Base-by-base conservation (phyloP, 83 land plant genomes). In the Larix sibirica region DNA sequence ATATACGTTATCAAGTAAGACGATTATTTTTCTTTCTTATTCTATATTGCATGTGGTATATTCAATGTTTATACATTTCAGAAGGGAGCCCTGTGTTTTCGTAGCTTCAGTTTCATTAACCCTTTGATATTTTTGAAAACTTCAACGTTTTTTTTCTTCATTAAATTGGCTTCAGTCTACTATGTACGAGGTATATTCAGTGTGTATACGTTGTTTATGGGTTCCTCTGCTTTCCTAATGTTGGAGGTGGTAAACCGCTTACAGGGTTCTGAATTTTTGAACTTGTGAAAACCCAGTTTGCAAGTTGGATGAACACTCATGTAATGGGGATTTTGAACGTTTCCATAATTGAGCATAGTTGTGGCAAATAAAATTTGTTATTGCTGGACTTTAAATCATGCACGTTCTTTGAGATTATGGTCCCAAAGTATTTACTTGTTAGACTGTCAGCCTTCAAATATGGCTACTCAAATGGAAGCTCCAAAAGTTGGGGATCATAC, bases 1-100 rank as follows among this genome's bases (percentile, higher is more conserved):
- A 4, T 74, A 44, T 44, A 74, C 77, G 5, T 74, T 44, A 28
- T 74, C 58, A 74, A 74, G 77, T 74, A 74, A 21, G 77, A 42
- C 2, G 2, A 20, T n/a, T 42, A n/a, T 3, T 8, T n/a, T 70
- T 70, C 47, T 36, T 70, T 70, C 36, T 33, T 33, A 33, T 20
- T 38, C 42, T 70, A 38, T 17, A 2, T 4, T 38, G 44, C 47
- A 70, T 38, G 75, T 10, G 9, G 9, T 38, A 38, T 38, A 70
- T 21, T 38, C 12, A 38, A 70, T 70, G 47, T 36, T 6, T 38
- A 70, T 70, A 18, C 58, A 54, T 54, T 70, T 70, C 23, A n/a
- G 0, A 38, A 16, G 74, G 47, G 8, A 18, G 47, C 36, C 47
- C 38, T 70, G 47, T 38, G n/a, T 70, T 38, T 38, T 70, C 12